Evolutionary conservation across 2,329 filamentous ascomycete species (phyloP).

Genomic region (Phialemonium atrogriseum): DNA sequence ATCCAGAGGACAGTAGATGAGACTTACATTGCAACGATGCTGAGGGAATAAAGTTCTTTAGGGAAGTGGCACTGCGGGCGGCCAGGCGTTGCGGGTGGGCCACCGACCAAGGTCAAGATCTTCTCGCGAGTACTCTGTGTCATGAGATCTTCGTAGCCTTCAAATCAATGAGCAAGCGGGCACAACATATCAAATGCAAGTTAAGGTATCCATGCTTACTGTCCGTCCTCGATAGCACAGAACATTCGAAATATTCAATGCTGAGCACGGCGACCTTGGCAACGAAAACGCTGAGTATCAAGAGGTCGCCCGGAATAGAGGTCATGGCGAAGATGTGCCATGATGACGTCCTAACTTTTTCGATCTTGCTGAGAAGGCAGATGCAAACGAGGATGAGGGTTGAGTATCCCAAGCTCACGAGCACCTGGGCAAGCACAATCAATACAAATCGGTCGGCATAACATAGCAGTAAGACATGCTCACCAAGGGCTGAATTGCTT

Average conservation of each 20-base stretch:
- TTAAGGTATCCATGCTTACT: no score
- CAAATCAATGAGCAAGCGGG: not conserved
- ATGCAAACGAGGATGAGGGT: constrained; percentile 11
- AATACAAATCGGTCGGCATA: not conserved
- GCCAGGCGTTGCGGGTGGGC: constrained; percentile 1
- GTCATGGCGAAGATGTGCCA: constrained; percentile 11
- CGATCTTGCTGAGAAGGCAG: constrained; percentile 8
- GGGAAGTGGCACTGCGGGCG: constrained; percentile 9
- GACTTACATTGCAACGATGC: constrained; percentile 11
- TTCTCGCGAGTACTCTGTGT: not conserved
- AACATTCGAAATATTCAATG: constrained; percentile 3
- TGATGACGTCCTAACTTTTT: constrained; percentile 6
- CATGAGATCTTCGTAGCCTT: not conserved
- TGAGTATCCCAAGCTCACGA: constrained; percentile 12
- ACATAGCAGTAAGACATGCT: not conserved
- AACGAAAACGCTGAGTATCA: constrained; percentile 13
- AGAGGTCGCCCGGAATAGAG: constrained; percentile 14
- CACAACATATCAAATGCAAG: no score
- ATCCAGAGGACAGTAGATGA: not conserved
- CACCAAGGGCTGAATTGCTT: not conserved
- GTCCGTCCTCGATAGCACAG: not conserved
- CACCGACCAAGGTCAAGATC: constrained; percentile 2
- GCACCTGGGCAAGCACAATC: constrained; percentile 7
- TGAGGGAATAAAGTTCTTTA: constrained; percentile 10
- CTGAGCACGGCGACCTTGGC: constrained; percentile 13